Evolutionary conservation across 2,329 filamentous ascomycete species (phyloP).

Genomic region (Pochonia chlamydosporia): DNA sequence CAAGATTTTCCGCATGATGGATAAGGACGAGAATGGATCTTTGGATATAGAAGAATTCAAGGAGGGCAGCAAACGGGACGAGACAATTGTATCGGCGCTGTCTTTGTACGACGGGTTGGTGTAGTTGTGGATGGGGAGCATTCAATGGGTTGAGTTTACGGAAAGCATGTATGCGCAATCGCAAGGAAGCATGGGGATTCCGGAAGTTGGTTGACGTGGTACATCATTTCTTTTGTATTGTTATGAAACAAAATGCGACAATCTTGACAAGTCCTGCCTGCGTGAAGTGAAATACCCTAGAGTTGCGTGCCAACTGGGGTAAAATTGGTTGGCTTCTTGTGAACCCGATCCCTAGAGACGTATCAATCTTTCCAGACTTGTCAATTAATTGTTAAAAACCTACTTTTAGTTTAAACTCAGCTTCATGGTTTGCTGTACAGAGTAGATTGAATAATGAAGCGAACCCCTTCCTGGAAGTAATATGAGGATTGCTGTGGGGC

Average conservation of each 20-base stretch:
- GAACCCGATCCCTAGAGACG: too few species aligned
- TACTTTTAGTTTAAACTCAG: too few species aligned
- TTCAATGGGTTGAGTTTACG: neutral
- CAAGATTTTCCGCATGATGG: constrained; percentile 99
- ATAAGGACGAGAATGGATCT: constrained; percentile 98
- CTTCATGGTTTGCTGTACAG: too few species aligned
- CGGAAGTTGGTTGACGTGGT: neutral
- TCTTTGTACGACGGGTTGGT: constrained; percentile 96
- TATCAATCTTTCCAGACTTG: too few species aligned
- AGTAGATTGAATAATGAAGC: too few species aligned
- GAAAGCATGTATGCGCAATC: neutral
- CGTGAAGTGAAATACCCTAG: constrained; percentile 1
- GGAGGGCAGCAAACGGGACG: constrained; percentile 96
- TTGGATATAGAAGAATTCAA: constrained; percentile 98
- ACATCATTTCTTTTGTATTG: constrained; percentile 5
- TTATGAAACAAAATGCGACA: neutral
- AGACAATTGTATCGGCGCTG: constrained; percentile 95
- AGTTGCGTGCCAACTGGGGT: too few species aligned
- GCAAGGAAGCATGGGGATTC: neutral
- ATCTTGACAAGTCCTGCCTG: too few species aligned
- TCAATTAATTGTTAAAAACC: too few species aligned
- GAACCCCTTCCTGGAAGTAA: too few species aligned
- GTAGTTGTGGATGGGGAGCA: constrained; percentile 33
- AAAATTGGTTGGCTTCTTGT: too few species aligned
- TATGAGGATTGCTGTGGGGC: too few species aligned